phyloP scores from a whole-genome alignment of 2,329 filamentous ascomycete species.

The Calycina herbarum region DNA sequence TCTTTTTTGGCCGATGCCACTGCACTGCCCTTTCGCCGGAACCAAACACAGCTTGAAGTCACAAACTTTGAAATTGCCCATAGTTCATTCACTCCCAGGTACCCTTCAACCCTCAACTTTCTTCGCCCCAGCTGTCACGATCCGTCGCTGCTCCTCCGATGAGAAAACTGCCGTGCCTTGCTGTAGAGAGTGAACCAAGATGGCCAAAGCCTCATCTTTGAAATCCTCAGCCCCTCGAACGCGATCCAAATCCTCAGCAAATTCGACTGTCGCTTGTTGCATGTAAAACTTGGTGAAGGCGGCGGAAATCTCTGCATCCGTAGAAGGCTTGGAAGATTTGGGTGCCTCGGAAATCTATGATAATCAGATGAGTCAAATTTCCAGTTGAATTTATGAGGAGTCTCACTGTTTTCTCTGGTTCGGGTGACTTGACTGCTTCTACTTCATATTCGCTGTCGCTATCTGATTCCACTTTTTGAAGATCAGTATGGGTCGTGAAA shows the following conservation, averaged over 20 bases:
- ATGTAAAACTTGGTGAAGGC: constrained; percentile 67
- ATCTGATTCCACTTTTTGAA: constrained; percentile 24
- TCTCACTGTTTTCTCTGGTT: constrained; percentile 8
- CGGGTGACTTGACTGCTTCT: constrained; percentile 7
- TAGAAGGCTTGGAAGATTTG: constrained; percentile 11
- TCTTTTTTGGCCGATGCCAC: not conserved
- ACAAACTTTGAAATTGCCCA: not conserved
- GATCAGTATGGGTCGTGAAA: constrained; percentile 4
- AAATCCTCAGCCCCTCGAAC: constrained; percentile 71
- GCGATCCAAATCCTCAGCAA: constrained; percentile 73
- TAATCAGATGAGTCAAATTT: not conserved
- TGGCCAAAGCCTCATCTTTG: constrained; percentile 60
- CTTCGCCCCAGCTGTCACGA: constrained; percentile 19
- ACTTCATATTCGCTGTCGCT: constrained; percentile 23
- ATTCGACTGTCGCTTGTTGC: constrained; percentile 66
- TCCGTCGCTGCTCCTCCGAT: constrained; percentile 48
- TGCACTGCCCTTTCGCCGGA: not conserved
- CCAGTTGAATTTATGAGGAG: not conserved
- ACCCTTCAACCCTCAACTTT: not conserved
- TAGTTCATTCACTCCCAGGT: not conserved
- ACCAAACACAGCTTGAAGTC: not conserved
- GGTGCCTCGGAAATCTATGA: not conserved
- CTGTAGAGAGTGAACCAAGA: constrained; percentile 67
- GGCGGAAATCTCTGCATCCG: constrained; percentile 25
- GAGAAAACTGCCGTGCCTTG: constrained; percentile 66